Evolutionary conservation across 1,139 yeast species (phyloP).

Genomic region (Kurtzmaniella quercitrusa): DNA sequence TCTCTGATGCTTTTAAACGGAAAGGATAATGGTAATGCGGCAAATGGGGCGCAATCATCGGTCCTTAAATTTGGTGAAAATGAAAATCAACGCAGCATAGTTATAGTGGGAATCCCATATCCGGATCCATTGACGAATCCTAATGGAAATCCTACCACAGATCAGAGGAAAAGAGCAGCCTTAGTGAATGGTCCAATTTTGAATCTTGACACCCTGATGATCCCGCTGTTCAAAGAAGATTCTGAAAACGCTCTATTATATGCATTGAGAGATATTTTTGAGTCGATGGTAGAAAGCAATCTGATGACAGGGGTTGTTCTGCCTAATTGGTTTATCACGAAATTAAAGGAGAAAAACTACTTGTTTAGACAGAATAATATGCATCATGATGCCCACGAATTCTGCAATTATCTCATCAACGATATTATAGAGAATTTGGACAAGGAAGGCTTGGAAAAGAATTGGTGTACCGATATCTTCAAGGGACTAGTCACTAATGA

Average conservation of each 20-base stretch:
- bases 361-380: slow-evolving; percentile 77
- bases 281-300: slow-evolving; percentile 70
- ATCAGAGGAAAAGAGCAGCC: slow-evolving; percentile 78
- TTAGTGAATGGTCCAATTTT: slow-evolving; percentile 78
- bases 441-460: slow-evolving; percentile 24
- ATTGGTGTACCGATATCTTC: slow-evolving; percentile 69
- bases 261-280: slow-evolving; percentile 80
- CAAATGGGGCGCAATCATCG: slow-evolving; percentile 11
- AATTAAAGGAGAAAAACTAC: slow-evolving; percentile 75
- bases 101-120: slow-evolving; percentile 42
- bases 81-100: slow-evolving; percentile 24
- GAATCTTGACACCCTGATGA: slow-evolving; percentile 67
- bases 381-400: slow-evolving; percentile 99
- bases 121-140: slow-evolving; percentile 43
- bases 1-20: slow-evolving; percentile 2
- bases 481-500: slow-evolving; percentile 85
- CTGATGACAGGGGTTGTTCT: slow-evolving; percentile 80
- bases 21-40: not conserved
- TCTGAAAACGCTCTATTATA: slow-evolving; percentile 59
- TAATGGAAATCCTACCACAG: slow-evolving; percentile 56
- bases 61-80: slow-evolving; percentile 13
- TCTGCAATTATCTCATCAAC: slow-evolving; percentile 80
- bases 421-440: slow-evolving; percentile 72
- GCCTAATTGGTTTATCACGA: slow-evolving; percentile 69
- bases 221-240: slow-evolving; percentile 36